Percentiles rank a stretch among this genome's conserved stretches.
Evolutionary conservation across 2,329 filamentous ascomycete species (phyloP).

Genomic region (Exophiala xenobiotica): DNA sequence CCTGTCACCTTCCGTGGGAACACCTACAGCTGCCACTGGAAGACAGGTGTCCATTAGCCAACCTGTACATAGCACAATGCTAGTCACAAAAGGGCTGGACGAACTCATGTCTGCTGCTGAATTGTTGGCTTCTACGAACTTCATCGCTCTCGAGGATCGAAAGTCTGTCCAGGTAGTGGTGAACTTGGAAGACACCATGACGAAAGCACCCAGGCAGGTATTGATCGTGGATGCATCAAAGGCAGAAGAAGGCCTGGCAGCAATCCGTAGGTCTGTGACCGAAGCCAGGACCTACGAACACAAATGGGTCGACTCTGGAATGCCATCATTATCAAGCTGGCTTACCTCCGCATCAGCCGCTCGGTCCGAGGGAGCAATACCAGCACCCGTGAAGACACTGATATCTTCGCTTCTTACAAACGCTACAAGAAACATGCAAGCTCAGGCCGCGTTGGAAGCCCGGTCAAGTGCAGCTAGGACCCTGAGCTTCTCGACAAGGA

Average conservation of each 20-base stretch:
- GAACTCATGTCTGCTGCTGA: conserved; percentile 55
- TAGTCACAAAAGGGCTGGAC: conserved; percentile 71
- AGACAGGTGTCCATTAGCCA: conserved; percentile 68
- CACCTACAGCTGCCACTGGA: conserved; percentile 63
- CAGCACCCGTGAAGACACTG: conserved; percentile 64
- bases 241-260: conserved; percentile 62
- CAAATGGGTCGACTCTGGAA: conserved; percentile 70
- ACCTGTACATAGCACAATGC: conserved; percentile 77
- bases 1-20: conserved; percentile 73
- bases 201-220: conserved; percentile 35
- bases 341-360: conserved; percentile 40
- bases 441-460: conserved; percentile 32
- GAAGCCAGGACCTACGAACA: conserved; percentile 72
- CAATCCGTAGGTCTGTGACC: conserved; percentile 67
- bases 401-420: conserved; percentile 63
- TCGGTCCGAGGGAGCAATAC: conserved; percentile 52
- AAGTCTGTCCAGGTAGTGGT: conserved; percentile 57
- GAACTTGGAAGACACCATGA: conserved; percentile 51
- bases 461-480: conserved; percentile 36
- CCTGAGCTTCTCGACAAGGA: conserved; percentile 40
- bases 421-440: conserved; percentile 35
- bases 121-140: conserved; percentile 36
- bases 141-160: conserved; percentile 38
- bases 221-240: conserved; percentile 62
- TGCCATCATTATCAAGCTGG: conserved; percentile 67